Conservation (phyloP, 306 rosid genomes). For the Quercus wislizeni region DNA sequence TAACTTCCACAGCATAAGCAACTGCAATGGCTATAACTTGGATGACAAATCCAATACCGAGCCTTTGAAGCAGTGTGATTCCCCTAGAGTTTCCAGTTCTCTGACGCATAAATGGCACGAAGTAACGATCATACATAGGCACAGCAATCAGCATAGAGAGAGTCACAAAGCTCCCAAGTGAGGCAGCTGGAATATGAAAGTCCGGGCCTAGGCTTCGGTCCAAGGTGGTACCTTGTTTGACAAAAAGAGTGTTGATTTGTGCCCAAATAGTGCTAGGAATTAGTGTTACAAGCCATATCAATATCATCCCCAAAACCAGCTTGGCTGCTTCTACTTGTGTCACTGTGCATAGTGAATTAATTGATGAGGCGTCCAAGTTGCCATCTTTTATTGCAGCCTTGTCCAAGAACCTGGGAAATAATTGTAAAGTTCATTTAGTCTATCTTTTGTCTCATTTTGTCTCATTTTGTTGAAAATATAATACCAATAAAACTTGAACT, state of each 20-base stretch:
- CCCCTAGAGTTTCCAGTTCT: constrained; percentile 50
- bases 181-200: constrained; percentile 55
- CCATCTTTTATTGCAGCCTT: constrained; percentile 62
- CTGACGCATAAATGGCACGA: constrained; percentile 49
- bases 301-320: constrained; percentile 51
- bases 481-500: too few relatives aligned
- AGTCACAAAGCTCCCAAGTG: constrained; percentile 54
- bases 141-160: constrained; percentile 53
- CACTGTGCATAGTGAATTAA: constrained; percentile 46
- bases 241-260: constrained; percentile 63
- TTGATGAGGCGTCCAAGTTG: constrained; percentile 11
- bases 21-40: constrained; percentile 46
- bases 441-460: not conserved
- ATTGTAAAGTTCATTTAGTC: not conserved
- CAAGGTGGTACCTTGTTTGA: constrained; percentile 64
- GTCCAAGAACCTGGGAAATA: constrained; percentile 56
- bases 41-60: constrained; percentile 50
- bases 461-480: not conserved
- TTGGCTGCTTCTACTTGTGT: constrained; percentile 70
- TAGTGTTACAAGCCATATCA: constrained; percentile 67
- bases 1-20: constrained; percentile 50
- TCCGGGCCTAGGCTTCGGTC: constrained; percentile 29
- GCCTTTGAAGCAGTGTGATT: constrained; percentile 54
- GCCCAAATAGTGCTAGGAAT: constrained; percentile 78
- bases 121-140: constrained; percentile 58